Evolutionary conservation across 164 flowering plant genomes (phyloP).

Genomic region (Berberis vulgaris): DNA sequence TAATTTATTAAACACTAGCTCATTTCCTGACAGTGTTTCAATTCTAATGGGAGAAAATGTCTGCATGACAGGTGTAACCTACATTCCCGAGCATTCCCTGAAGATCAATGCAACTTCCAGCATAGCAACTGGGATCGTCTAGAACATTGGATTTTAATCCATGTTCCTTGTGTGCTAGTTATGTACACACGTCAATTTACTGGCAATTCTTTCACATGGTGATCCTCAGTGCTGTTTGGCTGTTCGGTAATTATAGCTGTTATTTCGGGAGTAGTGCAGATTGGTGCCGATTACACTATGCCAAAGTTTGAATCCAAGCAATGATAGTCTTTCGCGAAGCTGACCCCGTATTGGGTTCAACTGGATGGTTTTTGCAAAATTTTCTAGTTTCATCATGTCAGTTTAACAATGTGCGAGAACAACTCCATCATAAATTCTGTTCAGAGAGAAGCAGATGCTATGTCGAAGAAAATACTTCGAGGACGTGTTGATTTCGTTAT

Average conservation of each 20-base stretch:
- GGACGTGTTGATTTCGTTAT: no score
- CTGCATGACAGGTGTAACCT: conserved; percentile 51
- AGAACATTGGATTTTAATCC: conserved; percentile 8
- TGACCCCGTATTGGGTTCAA: no score
- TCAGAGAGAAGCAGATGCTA: no score
- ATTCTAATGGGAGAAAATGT: conserved; percentile 4
- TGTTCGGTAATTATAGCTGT: neutral
- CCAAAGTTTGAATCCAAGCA: no score
- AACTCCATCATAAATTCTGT: no score
- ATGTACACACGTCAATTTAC: neutral
- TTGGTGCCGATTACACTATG: neutral
- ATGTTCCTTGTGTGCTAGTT: neutral
- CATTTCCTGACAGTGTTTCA: neutral
- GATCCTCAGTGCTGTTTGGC: neutral
- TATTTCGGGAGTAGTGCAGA: neutral
- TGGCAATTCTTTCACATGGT: conserved; percentile 2
- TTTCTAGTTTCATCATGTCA: no score
- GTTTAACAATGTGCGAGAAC: no score
- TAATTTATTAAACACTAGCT: no score
- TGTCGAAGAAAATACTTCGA: no score
- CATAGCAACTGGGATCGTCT: conserved; percentile 56
- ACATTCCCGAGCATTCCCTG: conserved; percentile 71
- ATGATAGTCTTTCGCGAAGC: no score
- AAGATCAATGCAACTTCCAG: conserved; percentile 89
- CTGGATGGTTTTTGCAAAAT: no score